These are phyloP conservation scores for Helianthus annuus DNA, from an alignment of 129 eudicot species.

Conservation along the genomic window DNA sequence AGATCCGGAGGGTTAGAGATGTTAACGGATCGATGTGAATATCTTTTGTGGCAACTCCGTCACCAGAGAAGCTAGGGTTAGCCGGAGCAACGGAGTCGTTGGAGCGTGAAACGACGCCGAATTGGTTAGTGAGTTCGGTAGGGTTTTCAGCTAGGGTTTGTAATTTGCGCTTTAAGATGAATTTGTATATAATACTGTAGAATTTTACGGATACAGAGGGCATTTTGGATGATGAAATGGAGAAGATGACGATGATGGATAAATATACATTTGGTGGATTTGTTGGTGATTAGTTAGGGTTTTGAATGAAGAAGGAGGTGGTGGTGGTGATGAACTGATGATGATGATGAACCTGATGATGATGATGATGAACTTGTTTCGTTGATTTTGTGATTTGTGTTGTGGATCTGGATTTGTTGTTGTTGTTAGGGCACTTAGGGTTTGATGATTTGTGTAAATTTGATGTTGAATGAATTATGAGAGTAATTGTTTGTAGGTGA, in stretches of 20 bases:
- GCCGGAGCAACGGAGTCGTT: conserved; percentile 61
- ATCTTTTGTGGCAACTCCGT: conserved; percentile 86
- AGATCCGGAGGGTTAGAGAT: conserved; percentile 64
- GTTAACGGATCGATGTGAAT: conserved; percentile 71
- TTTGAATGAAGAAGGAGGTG: conserved; percentile 15
- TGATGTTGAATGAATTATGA: no score
- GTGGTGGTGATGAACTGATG: no score
- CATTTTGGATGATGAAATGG: conserved; percentile 34
- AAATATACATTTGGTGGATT: conserved; percentile 12
- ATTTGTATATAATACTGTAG: conserved; percentile 73
- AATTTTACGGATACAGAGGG: conserved; percentile 62
- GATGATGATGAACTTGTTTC: no score
- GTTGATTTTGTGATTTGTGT: no score
- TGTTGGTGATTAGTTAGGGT: conserved; percentile 14
- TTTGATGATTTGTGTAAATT: no score
- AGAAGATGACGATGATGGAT: neutral
- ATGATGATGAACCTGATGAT: no score
- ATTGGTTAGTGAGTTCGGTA: conserved; percentile 17
- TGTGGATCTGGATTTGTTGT: no score
- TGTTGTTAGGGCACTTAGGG: no score
- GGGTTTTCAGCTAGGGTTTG: conserved; percentile 43
- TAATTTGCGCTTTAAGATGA: conserved; percentile 57
- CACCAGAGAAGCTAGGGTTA: conserved; percentile 63
- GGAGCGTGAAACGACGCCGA: conserved; percentile 62
- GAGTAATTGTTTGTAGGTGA: no score